phyloP scores from a whole-genome alignment of 192 early-diverging fungal genomes.

The Umbelopsis ramanniana region DNA sequence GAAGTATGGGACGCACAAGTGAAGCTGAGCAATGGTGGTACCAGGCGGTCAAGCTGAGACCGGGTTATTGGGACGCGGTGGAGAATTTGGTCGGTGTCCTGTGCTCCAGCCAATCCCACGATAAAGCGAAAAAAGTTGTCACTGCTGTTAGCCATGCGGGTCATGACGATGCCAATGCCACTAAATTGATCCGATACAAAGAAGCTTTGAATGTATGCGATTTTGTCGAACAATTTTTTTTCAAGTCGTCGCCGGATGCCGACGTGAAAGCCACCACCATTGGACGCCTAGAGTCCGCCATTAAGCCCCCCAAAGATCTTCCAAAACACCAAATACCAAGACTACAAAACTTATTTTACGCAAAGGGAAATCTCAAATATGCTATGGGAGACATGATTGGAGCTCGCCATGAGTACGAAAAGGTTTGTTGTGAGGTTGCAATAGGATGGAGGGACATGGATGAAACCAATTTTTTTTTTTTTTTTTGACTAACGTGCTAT shows the following conservation, averaged over 20 bases:
- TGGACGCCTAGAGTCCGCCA: conserved; percentile 22
- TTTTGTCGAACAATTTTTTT: conserved; percentile 70
- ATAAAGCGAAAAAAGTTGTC: conserved; percentile 5
- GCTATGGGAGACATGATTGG: conserved; percentile 72
- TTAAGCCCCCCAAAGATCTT: conserved; percentile 46
- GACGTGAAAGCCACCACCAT: conserved; percentile 24
- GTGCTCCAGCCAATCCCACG: conserved; percentile 48
- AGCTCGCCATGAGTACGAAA: conserved; percentile 83
- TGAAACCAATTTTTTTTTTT: background rate
- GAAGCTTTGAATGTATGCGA: conserved; percentile 87
- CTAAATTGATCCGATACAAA: conserved; percentile 59
- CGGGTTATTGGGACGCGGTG: conserved; percentile 92
- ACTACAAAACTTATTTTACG: conserved; percentile 83
- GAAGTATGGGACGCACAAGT: conserved; percentile 70
- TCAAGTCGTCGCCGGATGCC: conserved; percentile 16
- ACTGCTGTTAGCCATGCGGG: background rate
- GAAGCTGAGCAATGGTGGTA: conserved; percentile 89
- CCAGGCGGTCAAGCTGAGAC: conserved; percentile 78
- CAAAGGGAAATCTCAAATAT: conserved; percentile 84
- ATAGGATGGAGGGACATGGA: no score
- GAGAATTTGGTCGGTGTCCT: conserved; percentile 87
- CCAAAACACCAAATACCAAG: conserved; percentile 69
- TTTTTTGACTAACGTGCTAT: background rate
- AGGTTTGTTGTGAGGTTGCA: conserved; percentile 24
- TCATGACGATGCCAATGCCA: conserved; percentile 8